These are phyloP conservation scores for Angophora floribunda DNA, from an alignment of 345 rosid genomes.

Conservation along the genomic window DNA sequence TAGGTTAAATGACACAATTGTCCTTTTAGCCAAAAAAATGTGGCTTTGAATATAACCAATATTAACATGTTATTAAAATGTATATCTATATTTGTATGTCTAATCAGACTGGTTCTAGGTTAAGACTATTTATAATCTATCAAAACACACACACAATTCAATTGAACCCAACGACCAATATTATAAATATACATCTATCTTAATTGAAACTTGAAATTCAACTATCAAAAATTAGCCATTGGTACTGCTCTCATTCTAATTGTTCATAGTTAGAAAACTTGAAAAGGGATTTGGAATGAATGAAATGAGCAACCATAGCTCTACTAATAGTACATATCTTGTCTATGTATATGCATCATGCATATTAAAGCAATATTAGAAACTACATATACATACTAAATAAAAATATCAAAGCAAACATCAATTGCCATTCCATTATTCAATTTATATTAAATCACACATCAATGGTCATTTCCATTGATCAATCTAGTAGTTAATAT, in stretches of 20 bases:
- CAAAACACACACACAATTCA: too few relatives aligned
- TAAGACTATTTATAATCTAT: too few relatives aligned
- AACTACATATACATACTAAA: background rate
- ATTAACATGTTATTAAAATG: background rate
- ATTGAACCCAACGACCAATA: background rate
- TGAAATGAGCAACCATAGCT: background rate
- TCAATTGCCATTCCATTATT: too few relatives aligned
- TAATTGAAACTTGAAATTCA: background rate
- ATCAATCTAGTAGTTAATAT: background rate
- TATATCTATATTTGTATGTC: background rate
- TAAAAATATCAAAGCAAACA: too few relatives aligned
- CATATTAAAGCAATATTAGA: background rate
- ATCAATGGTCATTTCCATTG: too few relatives aligned
- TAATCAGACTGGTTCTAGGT: too few relatives aligned
- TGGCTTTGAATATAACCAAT: background rate
- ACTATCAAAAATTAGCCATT: background rate
- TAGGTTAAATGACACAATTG: background rate
- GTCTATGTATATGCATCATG: background rate
- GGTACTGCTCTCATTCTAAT: background rate
- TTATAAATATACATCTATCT: background rate
- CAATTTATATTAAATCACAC: too few relatives aligned
- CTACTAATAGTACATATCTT: background rate
- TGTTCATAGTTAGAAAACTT: background rate
- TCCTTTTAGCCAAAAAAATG: background rate
- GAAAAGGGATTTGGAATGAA: background rate